Percentiles rank a stretch among this genome's conserved stretches.
These are phyloP conservation scores for Apiotrichum gamsii DNA, from an alignment of 1,284 basidiomycete genomes.

Conservation along the genomic window DNA sequence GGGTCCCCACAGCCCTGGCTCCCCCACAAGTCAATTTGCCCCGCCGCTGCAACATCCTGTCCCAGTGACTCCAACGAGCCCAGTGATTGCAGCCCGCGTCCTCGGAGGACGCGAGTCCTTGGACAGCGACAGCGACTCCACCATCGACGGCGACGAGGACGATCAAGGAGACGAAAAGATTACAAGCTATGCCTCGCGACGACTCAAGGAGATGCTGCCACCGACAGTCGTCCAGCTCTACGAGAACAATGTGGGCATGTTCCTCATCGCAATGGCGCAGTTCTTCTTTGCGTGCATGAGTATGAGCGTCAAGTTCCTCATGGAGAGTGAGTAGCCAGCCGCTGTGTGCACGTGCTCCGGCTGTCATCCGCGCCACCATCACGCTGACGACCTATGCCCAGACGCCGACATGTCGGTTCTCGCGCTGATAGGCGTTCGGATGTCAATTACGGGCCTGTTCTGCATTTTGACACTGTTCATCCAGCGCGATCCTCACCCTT, in stretches of 20 bases:
- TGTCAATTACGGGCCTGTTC: slow-evolving; percentile 50
- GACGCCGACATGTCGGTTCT: slow-evolving; percentile 31
- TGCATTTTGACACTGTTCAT: slow-evolving; percentile 51
- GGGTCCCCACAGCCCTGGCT: too few relatives aligned
- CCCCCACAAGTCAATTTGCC: too few relatives aligned
- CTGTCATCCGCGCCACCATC: background rate
- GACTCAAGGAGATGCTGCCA: slow-evolving; percentile 1
- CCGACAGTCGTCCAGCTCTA: slow-evolving; percentile 18
- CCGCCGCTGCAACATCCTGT: too few relatives aligned
- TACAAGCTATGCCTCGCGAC: too few relatives aligned
- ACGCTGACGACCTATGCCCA: background rate
- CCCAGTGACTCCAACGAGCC: too few relatives aligned
- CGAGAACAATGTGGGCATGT: slow-evolving; percentile 56
- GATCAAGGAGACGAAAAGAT: too few relatives aligned
- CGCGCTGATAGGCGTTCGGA: slow-evolving; percentile 38
- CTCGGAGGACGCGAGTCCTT: too few relatives aligned
- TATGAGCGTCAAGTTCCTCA: slow-evolving; percentile 48
- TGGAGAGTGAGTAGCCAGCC: slow-evolving; percentile 19
- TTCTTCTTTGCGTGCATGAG: slow-evolving; percentile 59
- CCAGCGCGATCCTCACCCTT: slow-evolving; percentile 56
- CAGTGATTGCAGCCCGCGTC: too few relatives aligned
- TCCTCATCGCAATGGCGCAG: slow-evolving; percentile 58
- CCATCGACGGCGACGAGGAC: too few relatives aligned
- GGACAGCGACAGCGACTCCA: too few relatives aligned
- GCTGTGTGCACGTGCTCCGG: too few relatives aligned